Base-by-base conservation (phyloP, 805 yeast genomes). In the Yamadazyma ubonensis region DNA sequence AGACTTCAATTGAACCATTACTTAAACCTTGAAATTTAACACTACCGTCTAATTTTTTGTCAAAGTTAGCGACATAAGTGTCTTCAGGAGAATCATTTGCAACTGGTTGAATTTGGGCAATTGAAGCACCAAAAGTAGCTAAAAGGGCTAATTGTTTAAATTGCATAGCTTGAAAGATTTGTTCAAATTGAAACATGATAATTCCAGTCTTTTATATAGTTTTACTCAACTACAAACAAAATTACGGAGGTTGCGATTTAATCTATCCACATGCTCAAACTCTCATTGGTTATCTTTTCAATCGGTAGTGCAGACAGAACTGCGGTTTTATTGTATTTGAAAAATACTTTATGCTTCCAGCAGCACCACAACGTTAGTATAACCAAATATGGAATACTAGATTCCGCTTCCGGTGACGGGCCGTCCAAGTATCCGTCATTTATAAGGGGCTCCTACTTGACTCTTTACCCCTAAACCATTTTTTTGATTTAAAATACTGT, bases 1-100 rank as follows among this genome's bases (percentile, higher is more conserved):
- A 40, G 7, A 67, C 65, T 26, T 43, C 43, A 12, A 67, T 67
- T 6, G 63, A 42, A 9, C 71, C 71, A 42, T 64, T 57, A 21
- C 46, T 22, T 23, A 59, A 52, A 12, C 61, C 46, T 18, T 54
- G 42, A 42, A 68, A 67, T 14, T 44, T 42, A 29, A 68, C 61
- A 6, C 46, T 27, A 27, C 73, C 73, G 5, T 47, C 33, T 25
- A 63, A 30, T n/a, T 46, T 47, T 25, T 47, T 35, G 34, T 47
- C 39, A 52, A 55, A 65, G 15, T 42, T 46, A 31, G 71, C 72
- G 36, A 52, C 46, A 50, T 56, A 62, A 20, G 40, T 45, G 15
- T 39, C 45, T 25, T 38, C 34, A 6, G 49, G 49, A 9, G 49
- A 45, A 27, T 45, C 49, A 22, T 42, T 42, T 14, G 49, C 46